A percentile compares a stretch with the other conserved stretches of the same genome.
Conservation (phyloP, 805 yeast species). For the Schwanniomyces occidentalis region DNA sequence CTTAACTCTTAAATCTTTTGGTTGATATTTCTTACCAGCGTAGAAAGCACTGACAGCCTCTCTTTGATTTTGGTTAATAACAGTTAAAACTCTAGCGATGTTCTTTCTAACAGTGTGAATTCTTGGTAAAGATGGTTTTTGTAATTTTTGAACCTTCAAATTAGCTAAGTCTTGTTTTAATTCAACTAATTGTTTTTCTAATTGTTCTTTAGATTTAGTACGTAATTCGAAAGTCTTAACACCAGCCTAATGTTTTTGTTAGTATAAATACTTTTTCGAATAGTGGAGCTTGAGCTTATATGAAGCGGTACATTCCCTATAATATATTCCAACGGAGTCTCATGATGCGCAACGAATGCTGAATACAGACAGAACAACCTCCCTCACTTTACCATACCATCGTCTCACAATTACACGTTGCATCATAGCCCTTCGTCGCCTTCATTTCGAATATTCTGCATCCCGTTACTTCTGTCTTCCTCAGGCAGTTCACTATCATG, state of each 20-base stretch:
- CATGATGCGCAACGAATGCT: too few species aligned
- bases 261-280: slow-evolving; percentile 6
- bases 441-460: too few species aligned
- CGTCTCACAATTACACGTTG: too few species aligned
- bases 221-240: slow-evolving; percentile 95
- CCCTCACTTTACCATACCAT: too few species aligned
- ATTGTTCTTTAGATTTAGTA: slow-evolving; percentile 95
- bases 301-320: too few species aligned
- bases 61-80: slow-evolving; percentile 96
- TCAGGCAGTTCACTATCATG: too few species aligned
- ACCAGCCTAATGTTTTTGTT: slow-evolving; percentile 62
- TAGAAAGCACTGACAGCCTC: slow-evolving; percentile 91
- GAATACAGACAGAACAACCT: too few species aligned
- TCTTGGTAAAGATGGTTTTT: slow-evolving; percentile 91
- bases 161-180: slow-evolving; percentile 95
- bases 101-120: slow-evolving; percentile 96
- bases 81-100: slow-evolving; percentile 97
- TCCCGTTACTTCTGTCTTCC: too few species aligned
- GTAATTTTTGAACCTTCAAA: slow-evolving; percentile 93
- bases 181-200: slow-evolving; percentile 90
- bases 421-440: too few species aligned
- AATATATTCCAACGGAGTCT: too few species aligned
- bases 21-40: slow-evolving; percentile 92
- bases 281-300: too few species aligned
- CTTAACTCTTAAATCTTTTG: slow-evolving; percentile 99